phyloP scores from a whole-genome alignment of 352 stramenopile species.

The Thalassiosira sp. region DNA sequence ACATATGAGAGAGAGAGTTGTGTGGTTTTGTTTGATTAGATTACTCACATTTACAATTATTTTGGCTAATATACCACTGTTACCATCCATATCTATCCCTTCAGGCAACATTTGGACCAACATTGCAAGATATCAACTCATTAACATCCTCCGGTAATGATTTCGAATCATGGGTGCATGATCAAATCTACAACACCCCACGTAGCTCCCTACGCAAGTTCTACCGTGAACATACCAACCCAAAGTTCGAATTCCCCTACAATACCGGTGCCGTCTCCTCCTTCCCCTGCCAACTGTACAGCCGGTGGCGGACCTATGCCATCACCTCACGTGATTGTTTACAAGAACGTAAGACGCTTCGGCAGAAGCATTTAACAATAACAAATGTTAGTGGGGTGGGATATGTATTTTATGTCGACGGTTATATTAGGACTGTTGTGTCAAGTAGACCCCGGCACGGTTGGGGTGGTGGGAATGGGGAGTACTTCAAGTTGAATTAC shows the following conservation, averaged over 20 bases:
- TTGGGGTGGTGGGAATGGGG: background rate
- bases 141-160: slow-evolving; percentile 10
- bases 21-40: background rate
- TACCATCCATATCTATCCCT: too few relatives aligned
- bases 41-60: too few relatives aligned
- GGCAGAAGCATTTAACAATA: slow-evolving; percentile 21
- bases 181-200: slow-evolving; percentile 31
- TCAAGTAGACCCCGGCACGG: background rate
- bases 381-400: slow-evolving; percentile 6
- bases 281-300: slow-evolving; percentile 21
- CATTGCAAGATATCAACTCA: slow-evolving; percentile 18
- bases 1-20: too few relatives aligned
- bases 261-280: slow-evolving; percentile 4
- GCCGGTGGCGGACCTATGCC: slow-evolving; percentile 6
- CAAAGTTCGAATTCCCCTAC: slow-evolving; percentile 32
- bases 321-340: background rate
- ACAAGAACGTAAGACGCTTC: background rate
- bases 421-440: slow-evolving; percentile 35
- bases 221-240: slow-evolving; percentile 29
- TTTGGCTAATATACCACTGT: too few relatives aligned
- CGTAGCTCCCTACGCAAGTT: slow-evolving; percentile 26
- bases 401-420: slow-evolving; percentile 38
- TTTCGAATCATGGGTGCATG: slow-evolving; percentile 36
- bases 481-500: slow-evolving; percentile 1
- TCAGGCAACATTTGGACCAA: slow-evolving; percentile 65